Percentiles rank a stretch among this genome's conserved stretches.
phyloP scores from a whole-genome alignment of 139 green algal genomes.

The Ettlia oleoabundans region DNA sequence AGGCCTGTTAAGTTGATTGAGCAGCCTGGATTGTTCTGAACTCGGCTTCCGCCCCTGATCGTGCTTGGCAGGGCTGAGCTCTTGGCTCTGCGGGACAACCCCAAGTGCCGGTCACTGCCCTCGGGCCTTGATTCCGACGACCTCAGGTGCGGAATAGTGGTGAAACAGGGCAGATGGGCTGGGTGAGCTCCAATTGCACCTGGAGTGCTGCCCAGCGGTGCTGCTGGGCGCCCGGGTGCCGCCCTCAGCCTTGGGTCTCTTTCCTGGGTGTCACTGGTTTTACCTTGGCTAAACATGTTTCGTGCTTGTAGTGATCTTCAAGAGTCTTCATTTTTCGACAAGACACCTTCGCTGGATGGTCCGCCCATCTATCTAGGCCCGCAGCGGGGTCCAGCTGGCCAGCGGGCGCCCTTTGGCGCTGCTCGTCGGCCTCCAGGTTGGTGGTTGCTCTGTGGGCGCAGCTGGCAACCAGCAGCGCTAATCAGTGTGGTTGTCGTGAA shows the following conservation, averaged over 20 bases:
- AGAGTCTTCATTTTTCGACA: constrained; percentile 46
- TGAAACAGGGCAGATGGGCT: not conserved
- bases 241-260: too few relatives aligned
- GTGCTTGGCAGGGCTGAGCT: constrained; percentile 14
- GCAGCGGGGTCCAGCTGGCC: constrained; percentile 19
- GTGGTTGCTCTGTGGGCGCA: not conserved
- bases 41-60: not conserved
- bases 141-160: constrained; percentile 3
- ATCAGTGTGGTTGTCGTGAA: not conserved
- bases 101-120: constrained; percentile 27
- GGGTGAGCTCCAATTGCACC: not conserved
- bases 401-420: constrained; percentile 1
- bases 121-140: constrained; percentile 26
- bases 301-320: constrained; percentile 25
- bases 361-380: constrained; percentile 36
- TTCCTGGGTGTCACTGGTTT: not conserved
- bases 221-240: too few relatives aligned
- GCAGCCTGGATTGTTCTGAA: too few relatives aligned
- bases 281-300: too few relatives aligned
- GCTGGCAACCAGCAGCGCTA: not conserved
- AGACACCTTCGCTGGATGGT: constrained; percentile 5
- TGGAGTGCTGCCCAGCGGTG: too few relatives aligned
- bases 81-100: constrained; percentile 17
- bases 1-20: too few relatives aligned
- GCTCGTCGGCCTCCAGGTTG: constrained; percentile 17